Conservation (phyloP, 2,329 filamentous ascomycete genomes). For the Neurospora crassa region DNA sequence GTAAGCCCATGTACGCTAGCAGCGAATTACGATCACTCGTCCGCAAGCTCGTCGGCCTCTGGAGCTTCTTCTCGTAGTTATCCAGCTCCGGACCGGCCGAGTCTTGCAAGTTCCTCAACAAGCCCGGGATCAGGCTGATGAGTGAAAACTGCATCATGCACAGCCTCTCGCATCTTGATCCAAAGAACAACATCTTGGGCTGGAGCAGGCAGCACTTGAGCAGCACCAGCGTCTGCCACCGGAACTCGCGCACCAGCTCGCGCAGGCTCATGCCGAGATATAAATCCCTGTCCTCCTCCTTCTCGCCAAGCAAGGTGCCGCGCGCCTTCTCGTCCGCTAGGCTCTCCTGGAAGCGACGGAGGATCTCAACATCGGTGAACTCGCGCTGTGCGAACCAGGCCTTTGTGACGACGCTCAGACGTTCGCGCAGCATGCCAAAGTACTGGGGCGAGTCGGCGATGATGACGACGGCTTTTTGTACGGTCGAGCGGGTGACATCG, state of each 20-base stretch:
- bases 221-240: conserved; percentile 85
- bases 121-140: conserved; percentile 85
- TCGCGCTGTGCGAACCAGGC: conserved; percentile 96
- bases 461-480: conserved; percentile 95
- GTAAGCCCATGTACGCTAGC: conserved; percentile 87
- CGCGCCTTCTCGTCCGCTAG: conserved; percentile 57
- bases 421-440: conserved; percentile 84
- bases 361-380: conserved; percentile 84
- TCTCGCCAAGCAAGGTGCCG: conserved; percentile 36
- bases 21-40: conserved; percentile 89
- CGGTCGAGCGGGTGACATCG: conserved; percentile 93
- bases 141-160: conserved; percentile 99
- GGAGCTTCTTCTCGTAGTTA: conserved; percentile 64
- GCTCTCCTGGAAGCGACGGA: conserved; percentile 85
- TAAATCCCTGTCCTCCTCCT: conserved; percentile 70
- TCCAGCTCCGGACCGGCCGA: conserved; percentile 91
- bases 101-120: conserved; percentile 86
- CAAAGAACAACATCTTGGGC: conserved; percentile 99
- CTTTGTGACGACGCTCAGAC: conserved; percentile 79
- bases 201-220: conserved; percentile 91
- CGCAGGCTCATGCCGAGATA: conserved; percentile 82
- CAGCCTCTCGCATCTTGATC: conserved; percentile 86
- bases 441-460: conserved; percentile 84
- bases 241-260: conserved; percentile 89
- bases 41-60: conserved; percentile 72